Evolutionary conservation across 1,284 basidiomycete species (phyloP).

Genomic region (Mixia osmundae): DNA sequence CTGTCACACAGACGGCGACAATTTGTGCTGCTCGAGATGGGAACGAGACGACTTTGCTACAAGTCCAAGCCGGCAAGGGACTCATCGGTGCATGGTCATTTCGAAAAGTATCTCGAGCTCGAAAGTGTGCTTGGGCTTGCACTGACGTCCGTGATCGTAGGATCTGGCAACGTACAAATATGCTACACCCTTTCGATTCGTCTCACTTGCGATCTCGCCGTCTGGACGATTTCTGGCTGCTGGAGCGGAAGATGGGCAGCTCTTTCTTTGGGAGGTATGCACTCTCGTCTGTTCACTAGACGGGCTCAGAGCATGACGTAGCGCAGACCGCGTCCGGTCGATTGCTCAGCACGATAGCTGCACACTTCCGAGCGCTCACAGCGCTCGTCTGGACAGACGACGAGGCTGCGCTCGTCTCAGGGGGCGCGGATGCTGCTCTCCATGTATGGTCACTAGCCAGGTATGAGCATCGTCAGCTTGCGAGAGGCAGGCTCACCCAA

Average conservation of each 20-base stretch:
- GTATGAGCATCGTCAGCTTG: slow-evolving; percentile 24
- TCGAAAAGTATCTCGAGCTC: background rate
- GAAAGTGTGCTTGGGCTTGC: background rate
- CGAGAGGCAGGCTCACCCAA: slow-evolving; percentile 1
- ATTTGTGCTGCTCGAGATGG: no score
- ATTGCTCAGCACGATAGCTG: slow-evolving; percentile 71
- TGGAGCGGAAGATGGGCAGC: slow-evolving; percentile 62
- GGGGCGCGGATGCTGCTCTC: slow-evolving; percentile 67
- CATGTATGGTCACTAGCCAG: slow-evolving; percentile 72
- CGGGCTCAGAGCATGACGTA: background rate
- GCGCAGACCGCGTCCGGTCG: slow-evolving; percentile 67
- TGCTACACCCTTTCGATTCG: slow-evolving; percentile 46
- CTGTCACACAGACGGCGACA: no score
- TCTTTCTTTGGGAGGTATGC: slow-evolving; percentile 83
- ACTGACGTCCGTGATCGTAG: background rate
- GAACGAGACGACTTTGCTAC: no score
- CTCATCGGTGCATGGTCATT: background rate
- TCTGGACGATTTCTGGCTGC: slow-evolving; percentile 57
- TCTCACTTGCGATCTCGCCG: slow-evolving; percentile 49
- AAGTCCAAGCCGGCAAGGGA: no score
- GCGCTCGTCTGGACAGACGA: slow-evolving; percentile 63
- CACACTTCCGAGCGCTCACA: slow-evolving; percentile 73
- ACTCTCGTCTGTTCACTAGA: slow-evolving; percentile 7
- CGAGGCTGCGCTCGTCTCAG: slow-evolving; percentile 53
- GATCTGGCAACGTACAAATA: slow-evolving; percentile 6